Base-by-base conservation (phyloP, 2,329 filamentous ascomycete genomes). In the Xylaria sp. region DNA sequence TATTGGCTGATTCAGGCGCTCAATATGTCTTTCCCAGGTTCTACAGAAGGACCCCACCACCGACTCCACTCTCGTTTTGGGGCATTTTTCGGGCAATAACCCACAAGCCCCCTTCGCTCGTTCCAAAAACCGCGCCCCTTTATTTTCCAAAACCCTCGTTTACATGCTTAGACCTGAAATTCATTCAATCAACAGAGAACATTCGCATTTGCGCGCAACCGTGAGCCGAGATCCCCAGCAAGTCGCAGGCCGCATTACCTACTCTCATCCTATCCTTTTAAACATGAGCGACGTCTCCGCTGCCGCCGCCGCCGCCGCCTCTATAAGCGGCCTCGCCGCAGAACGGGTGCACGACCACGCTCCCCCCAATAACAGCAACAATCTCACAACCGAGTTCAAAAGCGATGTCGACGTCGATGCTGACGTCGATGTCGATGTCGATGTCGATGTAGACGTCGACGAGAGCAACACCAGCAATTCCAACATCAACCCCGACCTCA, bases 61-160 rank as follows among this genome's bases (percentile, higher is more conserved):
- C 0, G 44, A 3, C n/a, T 15, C 70, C 62, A 68, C 70, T 39
- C 59, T 41, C 66, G 69, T 44, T 71, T 71, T 69, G 59, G 66
- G 66, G 63, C 66, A 66, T 71, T 69, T 37, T 68, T 71, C 56
- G 51, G 55, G 62, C 64, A 25, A 51, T 56, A 46, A 44, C 46
- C 63, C 63, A 55, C 70, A 69, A 75, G 68, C 69, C 57, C 70
- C 67, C 65, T 63, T 64, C 59, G 65, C 70, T 71, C 74, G 71
- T 75, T 74, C 74, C 75, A 76, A 72, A 76, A 76, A 66, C 66
- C 73, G 73, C 73, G 72, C 76, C 76, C 76, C 75, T 76, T 77
- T 78, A 77, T 72, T 66, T 67, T 71, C 72, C 73, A 75, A 77
- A 77, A 74, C 73, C 76, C 72, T 76, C 76, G 76, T 78, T 77